Evolutionary conservation across 192 early-diverging fungal species (phyloP).

Genomic region (Coemansia sp.): DNA sequence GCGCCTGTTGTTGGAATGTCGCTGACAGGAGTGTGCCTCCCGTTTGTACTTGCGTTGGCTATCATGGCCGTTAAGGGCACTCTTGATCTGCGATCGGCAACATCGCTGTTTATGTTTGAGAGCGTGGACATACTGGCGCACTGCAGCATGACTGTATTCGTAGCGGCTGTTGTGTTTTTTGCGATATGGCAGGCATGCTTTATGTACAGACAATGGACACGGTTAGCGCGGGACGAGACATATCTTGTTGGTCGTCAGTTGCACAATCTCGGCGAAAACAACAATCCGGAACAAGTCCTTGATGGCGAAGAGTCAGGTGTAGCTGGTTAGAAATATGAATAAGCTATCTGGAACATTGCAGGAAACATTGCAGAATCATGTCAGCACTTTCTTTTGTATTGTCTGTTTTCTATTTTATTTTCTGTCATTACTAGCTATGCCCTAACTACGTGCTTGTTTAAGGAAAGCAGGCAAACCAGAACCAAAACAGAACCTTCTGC

Average conservation of each 20-base stretch:
- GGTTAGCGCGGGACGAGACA: conserved; percentile 75
- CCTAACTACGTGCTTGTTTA: no score
- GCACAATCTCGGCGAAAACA: conserved; percentile 71
- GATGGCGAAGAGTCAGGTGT: background rate
- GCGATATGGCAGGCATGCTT: conserved; percentile 22
- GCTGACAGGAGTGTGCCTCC: conserved; percentile 6
- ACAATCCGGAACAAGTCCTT: background rate
- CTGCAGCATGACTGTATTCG: conserved; percentile 23
- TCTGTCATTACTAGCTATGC: no score
- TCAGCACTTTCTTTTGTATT: no score
- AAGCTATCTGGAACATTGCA: background rate
- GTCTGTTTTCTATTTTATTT: no score
- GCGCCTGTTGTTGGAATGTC: conserved; percentile 18
- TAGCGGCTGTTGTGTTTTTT: conserved; percentile 16
- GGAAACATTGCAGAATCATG: no score
- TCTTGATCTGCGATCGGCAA: conserved; percentile 24
- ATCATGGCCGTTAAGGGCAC: conserved; percentile 17
- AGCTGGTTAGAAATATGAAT: background rate
- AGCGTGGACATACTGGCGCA: conserved; percentile 26
- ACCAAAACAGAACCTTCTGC: background rate
- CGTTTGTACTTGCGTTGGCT: conserved; percentile 20
- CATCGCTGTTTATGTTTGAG: conserved; percentile 14
- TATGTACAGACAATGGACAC: conserved; percentile 70
- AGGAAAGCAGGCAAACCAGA: no score
- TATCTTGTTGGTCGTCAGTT: conserved; percentile 83